Evolutionary conservation across 2,329 filamentous ascomycete species (phyloP).

Genomic region (Gremmenia infestans): DNA sequence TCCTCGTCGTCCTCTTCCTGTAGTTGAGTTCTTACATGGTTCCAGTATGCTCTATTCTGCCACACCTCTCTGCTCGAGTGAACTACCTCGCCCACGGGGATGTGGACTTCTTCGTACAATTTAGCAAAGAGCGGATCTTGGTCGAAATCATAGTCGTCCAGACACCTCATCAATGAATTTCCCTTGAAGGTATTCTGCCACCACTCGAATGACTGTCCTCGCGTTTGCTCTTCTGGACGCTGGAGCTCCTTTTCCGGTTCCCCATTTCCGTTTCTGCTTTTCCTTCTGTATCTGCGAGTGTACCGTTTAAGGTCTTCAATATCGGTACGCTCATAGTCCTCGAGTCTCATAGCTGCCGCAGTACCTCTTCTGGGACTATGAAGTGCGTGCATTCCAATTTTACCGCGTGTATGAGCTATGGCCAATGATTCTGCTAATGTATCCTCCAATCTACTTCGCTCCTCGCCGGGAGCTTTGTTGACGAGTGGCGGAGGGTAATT

Average conservation of each 20-base stretch:
- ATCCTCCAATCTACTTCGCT: too few species aligned
- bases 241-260: not conserved
- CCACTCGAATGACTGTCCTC: constrained; percentile 12
- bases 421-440: not conserved
- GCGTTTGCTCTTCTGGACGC: constrained; percentile 1
- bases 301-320: not conserved
- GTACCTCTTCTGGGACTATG: not conserved
- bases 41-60: constrained; percentile 19
- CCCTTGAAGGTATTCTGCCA: constrained; percentile 15
- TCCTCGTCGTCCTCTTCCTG: constrained; percentile 1
- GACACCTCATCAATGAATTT: constrained; percentile 13
- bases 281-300: not conserved
- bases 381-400: not conserved
- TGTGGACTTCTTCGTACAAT: constrained; percentile 13
- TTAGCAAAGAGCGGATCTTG: constrained; percentile 5
- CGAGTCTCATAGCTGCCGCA: not conserved
- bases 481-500: too few species aligned
- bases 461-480: too few species aligned
- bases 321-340: not conserved
- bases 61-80: constrained; percentile 7
- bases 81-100: not conserved
- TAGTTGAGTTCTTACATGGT: constrained; percentile 15
- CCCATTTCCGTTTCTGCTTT: not conserved
- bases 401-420: not conserved
- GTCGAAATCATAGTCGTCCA: constrained; percentile 10